Conservation (phyloP, 2,329 filamentous ascomycete species). For the Xylariomycetidae sp. region DNA sequence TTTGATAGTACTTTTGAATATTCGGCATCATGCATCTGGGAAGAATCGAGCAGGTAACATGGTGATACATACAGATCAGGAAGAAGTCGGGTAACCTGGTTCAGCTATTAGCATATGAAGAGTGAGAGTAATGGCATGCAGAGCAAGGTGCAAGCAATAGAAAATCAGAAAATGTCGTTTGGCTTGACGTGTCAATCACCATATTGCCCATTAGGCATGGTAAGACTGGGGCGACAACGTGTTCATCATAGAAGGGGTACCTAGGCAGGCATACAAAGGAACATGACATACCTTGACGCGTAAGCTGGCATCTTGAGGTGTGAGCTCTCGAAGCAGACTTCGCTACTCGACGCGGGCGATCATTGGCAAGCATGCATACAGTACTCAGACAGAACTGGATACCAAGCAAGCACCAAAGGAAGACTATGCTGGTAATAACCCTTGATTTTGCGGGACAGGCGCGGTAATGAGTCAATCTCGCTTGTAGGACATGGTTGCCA, state of each 20-base stretch:
- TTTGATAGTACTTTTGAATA: slow-evolving; percentile 40
- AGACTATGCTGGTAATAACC: no score
- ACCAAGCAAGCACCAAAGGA: no score
- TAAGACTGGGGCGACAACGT: slow-evolving; percentile 58
- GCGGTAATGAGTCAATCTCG: no score
- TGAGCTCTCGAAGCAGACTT: no score
- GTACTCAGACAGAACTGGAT: no score
- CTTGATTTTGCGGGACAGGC: no score
- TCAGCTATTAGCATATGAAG: slow-evolving; percentile 14
- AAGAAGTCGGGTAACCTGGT: background rate
- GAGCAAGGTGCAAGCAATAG: slow-evolving; percentile 5
- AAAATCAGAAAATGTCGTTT: slow-evolving; percentile 43
- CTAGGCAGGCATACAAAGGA: slow-evolving; percentile 3
- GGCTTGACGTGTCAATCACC: slow-evolving; percentile 53
- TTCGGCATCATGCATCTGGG: slow-evolving; percentile 33
- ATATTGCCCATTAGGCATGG: slow-evolving; percentile 32
- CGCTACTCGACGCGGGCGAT: no score
- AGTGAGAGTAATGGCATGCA: slow-evolving; percentile 1
- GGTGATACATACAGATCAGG: no score
- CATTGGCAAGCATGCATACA: no score
- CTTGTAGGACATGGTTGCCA: no score
- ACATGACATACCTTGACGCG: slow-evolving; percentile 16
- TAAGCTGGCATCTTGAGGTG: no score
- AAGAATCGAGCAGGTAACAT: background rate
- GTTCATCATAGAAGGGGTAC: slow-evolving; percentile 43